Evolutionary conservation across 1,284 basidiomycete species (phyloP).

Genomic region (Trichosporon coremiiforme): DNA sequence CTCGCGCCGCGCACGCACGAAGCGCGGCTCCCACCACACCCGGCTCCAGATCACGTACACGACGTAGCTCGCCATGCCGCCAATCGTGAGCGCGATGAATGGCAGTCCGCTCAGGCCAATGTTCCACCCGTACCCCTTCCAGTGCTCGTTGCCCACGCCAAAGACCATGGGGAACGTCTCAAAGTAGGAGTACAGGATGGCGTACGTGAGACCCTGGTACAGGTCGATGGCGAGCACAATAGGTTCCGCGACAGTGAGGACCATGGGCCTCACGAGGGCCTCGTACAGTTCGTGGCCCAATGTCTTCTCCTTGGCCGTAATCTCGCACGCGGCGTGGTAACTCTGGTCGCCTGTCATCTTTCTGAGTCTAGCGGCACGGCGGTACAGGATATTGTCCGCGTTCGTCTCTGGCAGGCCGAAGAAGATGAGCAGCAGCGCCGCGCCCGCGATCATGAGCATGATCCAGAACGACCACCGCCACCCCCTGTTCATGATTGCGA

Average conservation of each 20-base stretch:
- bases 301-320: constrained; percentile 41
- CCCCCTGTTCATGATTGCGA: constrained; percentile 46
- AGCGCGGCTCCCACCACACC: constrained; percentile 44
- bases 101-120: constrained; percentile 46
- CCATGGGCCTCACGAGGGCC: constrained; percentile 47
- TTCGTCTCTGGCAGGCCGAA: constrained; percentile 68
- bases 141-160: constrained; percentile 19
- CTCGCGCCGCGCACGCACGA: constrained; percentile 27
- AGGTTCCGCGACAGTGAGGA: constrained; percentile 50
- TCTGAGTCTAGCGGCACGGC: constrained; percentile 62
- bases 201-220: constrained; percentile 47
- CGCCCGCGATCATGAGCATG: constrained; percentile 45
- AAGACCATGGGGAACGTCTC: constrained; percentile 33
- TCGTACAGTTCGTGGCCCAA: constrained; percentile 41
- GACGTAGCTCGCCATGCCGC: constrained; percentile 28
- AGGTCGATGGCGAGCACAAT: constrained; percentile 47
- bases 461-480: constrained; percentile 56
- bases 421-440: constrained; percentile 60
- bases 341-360: constrained; percentile 57
- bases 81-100: constrained; percentile 49
- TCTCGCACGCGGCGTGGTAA: constrained; percentile 44
- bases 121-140: constrained; percentile 46
- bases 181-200: constrained; percentile 50
- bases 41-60: constrained; percentile 48
- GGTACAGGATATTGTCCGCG: constrained; percentile 65